Conservation (phyloP, 352 stramenopile genomes). For the Aphanomyces invadans region DNA sequence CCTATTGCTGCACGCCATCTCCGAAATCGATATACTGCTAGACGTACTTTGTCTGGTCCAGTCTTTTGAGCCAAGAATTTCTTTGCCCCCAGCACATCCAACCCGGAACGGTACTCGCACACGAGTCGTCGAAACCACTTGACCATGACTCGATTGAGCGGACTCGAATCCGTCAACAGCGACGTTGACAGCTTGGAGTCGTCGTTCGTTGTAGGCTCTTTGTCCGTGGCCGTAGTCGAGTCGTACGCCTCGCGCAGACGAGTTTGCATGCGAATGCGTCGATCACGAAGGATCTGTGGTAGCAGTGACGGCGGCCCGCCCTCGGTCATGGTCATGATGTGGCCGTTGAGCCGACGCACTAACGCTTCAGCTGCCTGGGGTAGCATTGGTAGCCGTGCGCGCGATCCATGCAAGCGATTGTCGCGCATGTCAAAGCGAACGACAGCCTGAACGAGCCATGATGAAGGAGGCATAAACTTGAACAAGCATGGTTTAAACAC, state of each 20-base stretch:
- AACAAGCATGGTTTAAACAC: background rate
- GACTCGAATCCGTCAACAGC: background rate
- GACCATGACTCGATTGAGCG: background rate
- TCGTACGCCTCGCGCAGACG: background rate
- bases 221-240: background rate
- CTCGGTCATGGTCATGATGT: background rate
- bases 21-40: too few relatives aligned
- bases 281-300: background rate
- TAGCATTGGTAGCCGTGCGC: background rate
- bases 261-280: background rate
- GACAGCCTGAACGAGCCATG: background rate
- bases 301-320: background rate
- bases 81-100: background rate
- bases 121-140: background rate
- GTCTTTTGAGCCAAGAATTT: background rate
- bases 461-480: too few relatives aligned
- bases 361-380: background rate
- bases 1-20: too few relatives aligned
- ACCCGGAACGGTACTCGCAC: background rate
- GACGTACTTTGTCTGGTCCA: background rate
- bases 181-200: background rate
- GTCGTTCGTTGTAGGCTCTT: too few relatives aligned
- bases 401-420: conserved; percentile 9
- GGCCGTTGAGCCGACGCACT: background rate
- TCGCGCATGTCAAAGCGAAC: conserved; percentile 15